These are phyloP conservation scores for Dendrocalamus latiflorus DNA, from an alignment of 202 grass and related monocot genomes.

Conservation along the genomic window DNA sequence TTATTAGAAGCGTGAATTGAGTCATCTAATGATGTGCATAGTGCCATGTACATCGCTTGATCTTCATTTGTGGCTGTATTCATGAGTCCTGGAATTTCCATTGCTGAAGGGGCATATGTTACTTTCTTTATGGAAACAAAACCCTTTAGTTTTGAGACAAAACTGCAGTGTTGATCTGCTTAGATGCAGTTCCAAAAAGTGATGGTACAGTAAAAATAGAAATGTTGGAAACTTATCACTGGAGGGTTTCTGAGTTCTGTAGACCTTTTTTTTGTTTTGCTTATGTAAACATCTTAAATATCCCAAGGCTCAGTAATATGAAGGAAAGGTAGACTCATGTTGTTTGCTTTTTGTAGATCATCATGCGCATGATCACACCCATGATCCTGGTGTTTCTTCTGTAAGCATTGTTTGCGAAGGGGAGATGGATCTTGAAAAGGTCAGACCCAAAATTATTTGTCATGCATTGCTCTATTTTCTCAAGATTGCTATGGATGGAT, in stretches of 20 bases:
- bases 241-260: not conserved
- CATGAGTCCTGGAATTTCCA: not conserved
- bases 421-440: conserved; percentile 99
- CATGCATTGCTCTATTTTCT: conserved; percentile 21
- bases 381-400: conserved; percentile 96
- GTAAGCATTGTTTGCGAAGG: no score
- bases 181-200: not conserved
- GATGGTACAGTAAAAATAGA: not conserved
- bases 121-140: not conserved
- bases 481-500: not conserved
- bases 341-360: conserved; percentile 55
- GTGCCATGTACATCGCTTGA: not conserved
- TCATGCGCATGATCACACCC: conserved; percentile 86
- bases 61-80: not conserved
- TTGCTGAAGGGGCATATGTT: not conserved
- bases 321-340: not conserved
- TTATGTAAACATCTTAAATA: not conserved
- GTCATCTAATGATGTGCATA: not conserved
- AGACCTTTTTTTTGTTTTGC: not conserved
- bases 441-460: conserved; percentile 24
- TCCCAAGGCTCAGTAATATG: not conserved
- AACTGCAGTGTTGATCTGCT: not conserved
- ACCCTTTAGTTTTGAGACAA: not conserved
- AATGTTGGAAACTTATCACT: not conserved
- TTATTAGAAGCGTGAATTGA: not conserved